Evolutionary conservation across 208 protist species (phyloP).

Genomic region (Acanthamoeba triangularis): DNA sequence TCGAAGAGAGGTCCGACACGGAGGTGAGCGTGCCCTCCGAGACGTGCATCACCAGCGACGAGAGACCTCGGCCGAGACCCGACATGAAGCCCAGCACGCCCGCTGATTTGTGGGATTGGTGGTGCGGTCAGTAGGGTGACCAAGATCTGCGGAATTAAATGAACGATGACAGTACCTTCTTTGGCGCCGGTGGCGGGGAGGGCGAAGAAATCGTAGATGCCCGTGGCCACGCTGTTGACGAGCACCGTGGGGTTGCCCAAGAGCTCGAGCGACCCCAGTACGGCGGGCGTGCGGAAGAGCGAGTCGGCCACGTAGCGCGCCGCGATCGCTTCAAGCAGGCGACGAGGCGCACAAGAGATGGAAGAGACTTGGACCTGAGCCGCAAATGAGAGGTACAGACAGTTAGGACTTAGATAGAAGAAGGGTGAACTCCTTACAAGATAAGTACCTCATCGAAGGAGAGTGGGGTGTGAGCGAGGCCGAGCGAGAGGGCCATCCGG

Average conservation of each 20-base stretch:
- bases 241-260: slow-evolving; percentile 64
- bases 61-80: slow-evolving; percentile 36
- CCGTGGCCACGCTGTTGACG: slow-evolving; percentile 19
- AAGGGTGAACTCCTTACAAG: not conserved
- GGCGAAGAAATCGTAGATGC: slow-evolving; percentile 66
- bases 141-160: not conserved
- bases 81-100: slow-evolving; percentile 51
- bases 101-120: not conserved
- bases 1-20: slow-evolving; percentile 45
- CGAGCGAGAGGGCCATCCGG: slow-evolving; percentile 37
- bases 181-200: slow-evolving; percentile 21
- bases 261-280: slow-evolving; percentile 41
- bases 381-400: not conserved
- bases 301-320: slow-evolving; percentile 64
- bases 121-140: not conserved
- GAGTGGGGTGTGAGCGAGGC: slow-evolving; percentile 41
- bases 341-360: not conserved
- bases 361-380: not conserved
- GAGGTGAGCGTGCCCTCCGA: slow-evolving; percentile 62
- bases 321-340: slow-evolving; percentile 56
- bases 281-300: slow-evolving; percentile 50
- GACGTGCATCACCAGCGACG: slow-evolving; percentile 10
- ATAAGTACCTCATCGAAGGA: slow-evolving; percentile 57
- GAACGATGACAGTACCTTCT: not conserved
- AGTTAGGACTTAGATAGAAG: not conserved